These are phyloP conservation scores for Globisporangium lucens DNA, from an alignment of 352 stramenopile species.

Conservation along the genomic window DNA sequence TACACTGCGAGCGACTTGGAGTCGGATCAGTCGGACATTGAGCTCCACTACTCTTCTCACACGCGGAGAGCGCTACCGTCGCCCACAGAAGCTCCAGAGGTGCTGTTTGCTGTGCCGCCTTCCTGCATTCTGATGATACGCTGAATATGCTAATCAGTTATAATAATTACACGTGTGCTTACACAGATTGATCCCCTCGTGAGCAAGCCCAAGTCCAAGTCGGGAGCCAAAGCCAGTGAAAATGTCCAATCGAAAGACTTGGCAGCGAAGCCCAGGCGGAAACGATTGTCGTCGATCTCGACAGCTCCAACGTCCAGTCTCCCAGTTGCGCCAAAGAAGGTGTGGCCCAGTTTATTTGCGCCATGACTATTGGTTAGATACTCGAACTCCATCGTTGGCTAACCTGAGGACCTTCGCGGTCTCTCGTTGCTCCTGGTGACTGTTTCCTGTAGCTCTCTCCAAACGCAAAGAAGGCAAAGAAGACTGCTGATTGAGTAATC, in stretches of 20 bases:
- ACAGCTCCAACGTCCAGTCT: not conserved
- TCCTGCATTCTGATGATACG: not conserved
- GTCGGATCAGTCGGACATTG: conserved; percentile 42
- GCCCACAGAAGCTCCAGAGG: not conserved
- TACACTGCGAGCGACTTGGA: conserved; percentile 45
- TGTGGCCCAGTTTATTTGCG: not conserved
- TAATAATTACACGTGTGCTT: not conserved
- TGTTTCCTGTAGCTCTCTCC: conserved; percentile 5
- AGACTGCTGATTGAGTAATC: not conserved
- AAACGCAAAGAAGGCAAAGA: conserved; percentile 20
- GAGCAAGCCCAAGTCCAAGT: conserved; percentile 10
- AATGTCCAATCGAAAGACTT: not conserved
- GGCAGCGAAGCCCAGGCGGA: conserved; percentile 11
- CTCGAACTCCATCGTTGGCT: not conserved
- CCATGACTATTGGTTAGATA: not conserved
- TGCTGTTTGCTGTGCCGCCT: not conserved
- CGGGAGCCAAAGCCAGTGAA: not conserved
- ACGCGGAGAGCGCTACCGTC: not conserved
- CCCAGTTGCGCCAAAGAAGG: conserved; percentile 13
- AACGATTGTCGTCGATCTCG: not conserved
- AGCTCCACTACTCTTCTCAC: conserved; percentile 17
- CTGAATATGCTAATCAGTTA: not conserved
- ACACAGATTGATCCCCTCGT: not conserved
- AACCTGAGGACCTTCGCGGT: not conserved
- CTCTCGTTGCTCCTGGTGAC: not conserved